phyloP scores from a whole-genome alignment of 1,284 basidiomycete species.

The Pseudozyma tsukubaensis region DNA sequence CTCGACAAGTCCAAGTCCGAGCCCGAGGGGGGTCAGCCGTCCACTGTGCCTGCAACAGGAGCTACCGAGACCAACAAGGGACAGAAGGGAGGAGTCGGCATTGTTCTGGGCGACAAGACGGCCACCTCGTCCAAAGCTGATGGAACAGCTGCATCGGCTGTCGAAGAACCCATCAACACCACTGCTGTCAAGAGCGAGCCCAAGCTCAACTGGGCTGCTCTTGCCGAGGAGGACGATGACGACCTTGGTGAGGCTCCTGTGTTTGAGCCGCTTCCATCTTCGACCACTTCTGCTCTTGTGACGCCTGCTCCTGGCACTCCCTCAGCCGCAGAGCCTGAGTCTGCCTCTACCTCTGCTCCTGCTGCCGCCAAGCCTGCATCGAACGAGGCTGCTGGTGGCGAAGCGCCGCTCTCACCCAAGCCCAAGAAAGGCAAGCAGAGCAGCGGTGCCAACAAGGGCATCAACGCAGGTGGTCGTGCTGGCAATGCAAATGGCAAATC shows the following conservation, averaged over 20 bases:
- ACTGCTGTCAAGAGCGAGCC: constrained; percentile 19
- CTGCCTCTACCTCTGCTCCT: constrained; percentile 2
- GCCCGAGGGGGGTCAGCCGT: constrained; percentile 33
- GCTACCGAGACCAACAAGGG: constrained; percentile 18
- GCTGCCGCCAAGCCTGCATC: background rate
- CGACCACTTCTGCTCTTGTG: constrained; percentile 32
- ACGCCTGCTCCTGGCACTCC: constrained; percentile 34
- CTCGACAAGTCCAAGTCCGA: constrained; percentile 21
- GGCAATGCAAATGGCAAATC: constrained; percentile 10
- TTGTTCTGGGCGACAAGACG: constrained; percentile 16
- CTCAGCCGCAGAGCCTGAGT: constrained; percentile 5
- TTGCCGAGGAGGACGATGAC: constrained; percentile 49
- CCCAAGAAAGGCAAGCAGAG: constrained; percentile 29
- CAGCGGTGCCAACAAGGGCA: constrained; percentile 13
- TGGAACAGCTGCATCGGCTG: constrained; percentile 24
- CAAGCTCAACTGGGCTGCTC: constrained; percentile 50
- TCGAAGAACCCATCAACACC: constrained; percentile 35
- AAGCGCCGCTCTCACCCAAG: constrained; percentile 19
- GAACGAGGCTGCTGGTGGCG: background rate
- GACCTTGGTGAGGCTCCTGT: constrained; percentile 47
- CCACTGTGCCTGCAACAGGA: constrained; percentile 16
- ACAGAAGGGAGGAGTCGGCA: constrained; percentile 24
- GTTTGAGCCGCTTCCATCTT: constrained; percentile 32
- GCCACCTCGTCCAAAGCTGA: constrained; percentile 23
- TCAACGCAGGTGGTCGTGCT: constrained; percentile 5